Evolutionary conservation across 73 alveolate genomes (phyloP).

Genomic region (Paramecium sexaurelia): DNA sequence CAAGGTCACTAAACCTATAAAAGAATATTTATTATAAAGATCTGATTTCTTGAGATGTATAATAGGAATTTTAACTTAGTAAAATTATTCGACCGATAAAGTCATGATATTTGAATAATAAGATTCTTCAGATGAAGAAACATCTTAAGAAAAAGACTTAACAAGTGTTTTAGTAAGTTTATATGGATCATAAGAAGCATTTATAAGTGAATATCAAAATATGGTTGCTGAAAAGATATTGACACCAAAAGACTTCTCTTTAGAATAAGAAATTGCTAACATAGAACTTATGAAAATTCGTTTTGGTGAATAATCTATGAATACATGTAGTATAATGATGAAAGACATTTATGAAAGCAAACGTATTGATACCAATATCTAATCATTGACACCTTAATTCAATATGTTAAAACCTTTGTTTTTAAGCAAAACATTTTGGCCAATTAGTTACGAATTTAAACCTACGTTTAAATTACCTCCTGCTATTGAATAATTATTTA

Average conservation of each 20-base stretch:
- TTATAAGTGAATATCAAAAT: conserved; percentile 63
- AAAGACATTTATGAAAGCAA: conserved; percentile 61
- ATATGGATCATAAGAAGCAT: conserved; percentile 69
- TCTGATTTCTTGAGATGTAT: conserved; percentile 62
- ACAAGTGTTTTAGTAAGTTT: conserved; percentile 61
- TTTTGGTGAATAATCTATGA: conserved; percentile 57
- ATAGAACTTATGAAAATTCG: conserved; percentile 60
- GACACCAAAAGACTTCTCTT: conserved; percentile 56
- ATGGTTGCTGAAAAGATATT: conserved; percentile 69
- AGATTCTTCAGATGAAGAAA: conserved; percentile 64
- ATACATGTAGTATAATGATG: conserved; percentile 61
- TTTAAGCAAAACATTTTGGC: conserved; percentile 63
- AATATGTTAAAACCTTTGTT: conserved; percentile 40
- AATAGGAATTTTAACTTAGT: conserved; percentile 30
- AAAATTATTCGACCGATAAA: conserved; percentile 50
- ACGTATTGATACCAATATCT: conserved; percentile 54
- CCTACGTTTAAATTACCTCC: conserved; percentile 61
- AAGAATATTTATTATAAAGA: conserved; percentile 59
- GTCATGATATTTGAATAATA: conserved; percentile 50
- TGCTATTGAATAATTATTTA: conserved; percentile 46
- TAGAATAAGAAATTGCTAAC: conserved; percentile 57
- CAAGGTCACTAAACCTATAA: conserved; percentile 57
- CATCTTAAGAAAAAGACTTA: conserved; percentile 57
- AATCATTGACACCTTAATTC: conserved; percentile 22
- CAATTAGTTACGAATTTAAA: conserved; percentile 60